A percentile compares a stretch with the other conserved stretches of the same genome.
These are phyloP conservation scores for Alopecurus myosuroides DNA, from an alignment of 176 grass and related monocot species.

Conservation along the genomic window DNA sequence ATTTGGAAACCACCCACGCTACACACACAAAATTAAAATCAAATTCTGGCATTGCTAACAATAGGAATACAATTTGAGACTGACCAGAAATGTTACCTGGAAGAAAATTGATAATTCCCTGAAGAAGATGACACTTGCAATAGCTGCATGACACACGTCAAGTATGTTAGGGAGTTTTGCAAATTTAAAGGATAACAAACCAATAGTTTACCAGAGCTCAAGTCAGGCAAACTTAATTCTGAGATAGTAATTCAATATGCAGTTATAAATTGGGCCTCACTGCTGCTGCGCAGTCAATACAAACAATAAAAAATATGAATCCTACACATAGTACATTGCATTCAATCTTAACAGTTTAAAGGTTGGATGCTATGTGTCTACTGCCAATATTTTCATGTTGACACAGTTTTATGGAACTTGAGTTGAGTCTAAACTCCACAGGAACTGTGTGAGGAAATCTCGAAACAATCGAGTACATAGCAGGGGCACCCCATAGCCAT, in stretches of 20 bases:
- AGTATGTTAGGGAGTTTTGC: constrained; percentile 3
- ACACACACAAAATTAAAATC: constrained; percentile 4
- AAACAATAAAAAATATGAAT: neutral
- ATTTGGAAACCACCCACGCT: constrained; percentile 50
- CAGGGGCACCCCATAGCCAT: neutral
- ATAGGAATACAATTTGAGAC: neutral
- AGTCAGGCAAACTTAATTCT: neutral
- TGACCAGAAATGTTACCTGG: constrained; percentile 32
- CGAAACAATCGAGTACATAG: neutral
- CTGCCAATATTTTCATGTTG: neutral
- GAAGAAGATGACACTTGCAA: constrained; percentile 51
- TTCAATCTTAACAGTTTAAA: neutral
- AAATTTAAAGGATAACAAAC: neutral
- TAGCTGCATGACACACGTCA: constrained; percentile 44
- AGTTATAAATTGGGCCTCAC: neutral
- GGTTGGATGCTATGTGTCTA: neutral
- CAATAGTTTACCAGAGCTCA: neutral
- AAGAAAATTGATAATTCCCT: constrained; percentile 36
- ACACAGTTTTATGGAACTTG: neutral
- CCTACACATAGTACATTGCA: neutral
- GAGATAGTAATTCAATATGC: neutral
- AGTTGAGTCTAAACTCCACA: neutral
- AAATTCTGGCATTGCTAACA: neutral
- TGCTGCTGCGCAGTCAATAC: neutral
- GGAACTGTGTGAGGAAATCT: neutral